Evolutionary conservation across 306 rosid species (phyloP), one percentile per base, ranked within the genome.

Genomic region (Dalbergia cochinchinensis): DNA sequence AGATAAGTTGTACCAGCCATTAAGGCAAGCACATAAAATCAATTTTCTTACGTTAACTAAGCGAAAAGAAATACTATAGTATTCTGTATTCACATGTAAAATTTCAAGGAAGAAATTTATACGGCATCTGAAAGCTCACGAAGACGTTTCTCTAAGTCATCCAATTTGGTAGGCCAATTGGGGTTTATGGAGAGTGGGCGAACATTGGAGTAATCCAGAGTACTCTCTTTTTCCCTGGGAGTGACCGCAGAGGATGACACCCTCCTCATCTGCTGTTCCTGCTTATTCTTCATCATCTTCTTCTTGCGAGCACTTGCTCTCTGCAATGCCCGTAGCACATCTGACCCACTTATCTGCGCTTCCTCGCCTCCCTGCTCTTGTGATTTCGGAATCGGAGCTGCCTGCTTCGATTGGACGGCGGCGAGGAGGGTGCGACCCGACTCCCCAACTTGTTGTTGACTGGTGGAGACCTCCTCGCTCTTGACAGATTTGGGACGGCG

Each of bases 251-350:
- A 73, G 71, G 90, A 87, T 78, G 76, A 65, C 14, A 20, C 80
- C 26, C 60, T 50, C 74, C 71, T 73, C 68, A 47, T 62, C 76
- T 64, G 16, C 44, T 53, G 66, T 76, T 68, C 26, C 44, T 44
- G 15, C 58, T 69, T 44, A 3, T 57, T 86, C 34, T 33, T 72
- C 9, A 19, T 81, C 42, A 20, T 87, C 47, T 26, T 85, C 82
- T 83, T 87, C 79, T 83, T 89, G 6, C 74, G 69, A 22, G 76
- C 72, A 60, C 85, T 74, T 19, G 87, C 97, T 84, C 66, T 91
- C 78, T 85, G 92, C 80, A 93, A 62, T 6, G 97, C 94, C 88
- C 87, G 82, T 4, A 93, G 87, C 81, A 93, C 87, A 64, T 88
- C 92, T 6, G 93, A 90, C 64, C 97, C 98, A 8, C 79, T 90